Evolutionary conservation across 176 grass and related monocot genomes (phyloP).

Genomic region (Rhynchospora pubera): DNA sequence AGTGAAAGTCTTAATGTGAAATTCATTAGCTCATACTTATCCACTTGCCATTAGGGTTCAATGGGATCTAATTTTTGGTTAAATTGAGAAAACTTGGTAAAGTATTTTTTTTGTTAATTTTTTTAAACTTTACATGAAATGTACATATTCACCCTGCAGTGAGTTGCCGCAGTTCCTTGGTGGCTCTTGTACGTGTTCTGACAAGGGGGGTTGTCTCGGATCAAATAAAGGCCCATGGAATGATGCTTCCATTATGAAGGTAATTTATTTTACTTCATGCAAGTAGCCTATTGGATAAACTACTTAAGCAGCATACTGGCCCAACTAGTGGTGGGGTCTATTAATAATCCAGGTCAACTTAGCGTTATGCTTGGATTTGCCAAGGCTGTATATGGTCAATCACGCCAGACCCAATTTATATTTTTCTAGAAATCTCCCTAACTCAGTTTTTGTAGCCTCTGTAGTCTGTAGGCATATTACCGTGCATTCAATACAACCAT

Average conservation of each 20-base stretch:
- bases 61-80: not conserved
- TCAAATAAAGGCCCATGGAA: slow-evolving; percentile 99
- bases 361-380: not conserved
- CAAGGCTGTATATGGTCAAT: not conserved
- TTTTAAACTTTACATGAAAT: not conserved
- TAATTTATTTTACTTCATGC: slow-evolving; percentile 21
- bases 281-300: not conserved
- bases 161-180: slow-evolving; percentile 86
- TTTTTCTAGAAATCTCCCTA: not conserved
- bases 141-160: slow-evolving; percentile 45
- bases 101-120: slow-evolving; percentile 16
- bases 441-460: not conserved
- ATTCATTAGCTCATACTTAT: not conserved
- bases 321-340: not conserved
- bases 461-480: not conserved
- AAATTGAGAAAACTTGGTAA: not conserved
- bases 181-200: slow-evolving; percentile 73
- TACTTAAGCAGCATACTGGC: not conserved
- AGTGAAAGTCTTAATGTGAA: not conserved
- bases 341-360: not conserved
- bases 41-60: not conserved
- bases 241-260: slow-evolving; percentile 86
- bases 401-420: not conserved
- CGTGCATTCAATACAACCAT: not conserved
- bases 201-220: slow-evolving; percentile 66